A percentile compares a stretch with the other conserved stretches of the same genome.
These are phyloP conservation scores for Spathaspora boniae DNA, from an alignment of 805 yeast species.

Conservation along the genomic window DNA sequence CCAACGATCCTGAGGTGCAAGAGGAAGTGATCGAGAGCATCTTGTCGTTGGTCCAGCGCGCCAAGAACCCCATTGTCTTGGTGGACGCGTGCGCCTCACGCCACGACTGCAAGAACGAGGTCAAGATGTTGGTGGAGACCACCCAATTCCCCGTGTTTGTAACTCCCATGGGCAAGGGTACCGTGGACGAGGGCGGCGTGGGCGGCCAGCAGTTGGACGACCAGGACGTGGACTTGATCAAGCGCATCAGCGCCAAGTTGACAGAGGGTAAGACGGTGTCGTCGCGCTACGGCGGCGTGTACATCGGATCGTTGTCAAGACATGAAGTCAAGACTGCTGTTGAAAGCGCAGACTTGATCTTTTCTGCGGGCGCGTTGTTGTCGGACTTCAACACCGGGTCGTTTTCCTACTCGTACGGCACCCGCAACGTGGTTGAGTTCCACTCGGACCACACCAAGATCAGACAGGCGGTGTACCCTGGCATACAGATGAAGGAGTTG, in stretches of 20 bases:
- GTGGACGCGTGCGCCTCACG: constrained; percentile 42
- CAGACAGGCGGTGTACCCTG: constrained; percentile 38
- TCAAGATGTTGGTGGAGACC: constrained; percentile 27
- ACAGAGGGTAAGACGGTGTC: constrained; percentile 17
- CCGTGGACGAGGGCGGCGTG: constrained; percentile 35
- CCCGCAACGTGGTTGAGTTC: constrained; percentile 38
- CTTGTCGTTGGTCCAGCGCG: constrained; percentile 20
- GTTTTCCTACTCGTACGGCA: constrained; percentile 36
- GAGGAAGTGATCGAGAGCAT: constrained; percentile 32
- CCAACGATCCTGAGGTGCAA: constrained; percentile 35
- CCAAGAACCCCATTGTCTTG: constrained; percentile 33
- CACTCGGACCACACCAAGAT: constrained; percentile 41
- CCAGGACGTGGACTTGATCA: constrained; percentile 20
- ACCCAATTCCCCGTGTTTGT: constrained; percentile 39
- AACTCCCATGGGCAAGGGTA: constrained; percentile 41
- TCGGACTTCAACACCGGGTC: constrained; percentile 42
- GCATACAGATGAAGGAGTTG: constrained; percentile 43
- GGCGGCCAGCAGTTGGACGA: constrained; percentile 20
- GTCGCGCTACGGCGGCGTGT: constrained; percentile 37
- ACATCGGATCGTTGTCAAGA: constrained; percentile 35
- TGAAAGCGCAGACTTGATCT: constrained; percentile 34
- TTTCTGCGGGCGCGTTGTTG: constrained; percentile 36
- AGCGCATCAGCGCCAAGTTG: constrained; percentile 20
- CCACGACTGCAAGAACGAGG: constrained; percentile 35
- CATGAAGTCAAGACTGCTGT: constrained; percentile 36